Evolutionary conservation across 345 rosid species (phyloP).

Genomic region (Rubroshorea leprosula): DNA sequence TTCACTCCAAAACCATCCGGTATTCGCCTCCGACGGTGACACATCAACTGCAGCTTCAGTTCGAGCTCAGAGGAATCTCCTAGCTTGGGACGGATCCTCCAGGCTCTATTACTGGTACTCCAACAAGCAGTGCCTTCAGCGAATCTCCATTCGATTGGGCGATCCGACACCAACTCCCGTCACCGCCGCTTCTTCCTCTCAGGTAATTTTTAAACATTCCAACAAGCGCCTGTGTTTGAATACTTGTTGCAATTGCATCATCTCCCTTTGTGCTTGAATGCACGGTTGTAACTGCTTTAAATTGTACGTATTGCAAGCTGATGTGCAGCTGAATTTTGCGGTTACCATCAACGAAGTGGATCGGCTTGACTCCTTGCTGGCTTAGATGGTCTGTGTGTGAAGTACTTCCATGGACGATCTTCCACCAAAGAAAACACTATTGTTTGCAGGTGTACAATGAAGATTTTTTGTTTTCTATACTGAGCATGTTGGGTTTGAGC

Average conservation of each 20-base stretch:
- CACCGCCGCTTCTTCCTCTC: slow-evolving; percentile 73
- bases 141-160: slow-evolving; percentile 74
- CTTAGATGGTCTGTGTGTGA: slow-evolving; percentile 55
- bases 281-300: slow-evolving; percentile 6
- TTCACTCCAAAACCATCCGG: slow-evolving; percentile 67
- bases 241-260: background rate
- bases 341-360: slow-evolving; percentile 74
- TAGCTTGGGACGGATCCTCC: slow-evolving; percentile 89
- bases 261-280: background rate
- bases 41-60: slow-evolving; percentile 11
- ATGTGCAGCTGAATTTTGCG: slow-evolving; percentile 40
- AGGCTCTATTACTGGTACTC: slow-evolving; percentile 77
- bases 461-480: too few relatives aligned
- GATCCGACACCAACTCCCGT: slow-evolving; percentile 77
- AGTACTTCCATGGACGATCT: slow-evolving; percentile 72
- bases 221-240: background rate
- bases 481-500: too few relatives aligned
- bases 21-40: slow-evolving; percentile 35
- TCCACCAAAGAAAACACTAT: slow-evolving; percentile 42
- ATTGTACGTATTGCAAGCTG: slow-evolving; percentile 64
- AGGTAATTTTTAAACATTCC: slow-evolving; percentile 43
- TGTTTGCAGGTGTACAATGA: slow-evolving; percentile 73
- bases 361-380: slow-evolving; percentile 72
- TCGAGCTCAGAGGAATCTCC: slow-evolving; percentile 41
- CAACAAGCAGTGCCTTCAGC: slow-evolving; percentile 48